phyloP scores from a whole-genome alignment of 73 alveolate genomes.

The Paraurostyla sp. region DNA sequence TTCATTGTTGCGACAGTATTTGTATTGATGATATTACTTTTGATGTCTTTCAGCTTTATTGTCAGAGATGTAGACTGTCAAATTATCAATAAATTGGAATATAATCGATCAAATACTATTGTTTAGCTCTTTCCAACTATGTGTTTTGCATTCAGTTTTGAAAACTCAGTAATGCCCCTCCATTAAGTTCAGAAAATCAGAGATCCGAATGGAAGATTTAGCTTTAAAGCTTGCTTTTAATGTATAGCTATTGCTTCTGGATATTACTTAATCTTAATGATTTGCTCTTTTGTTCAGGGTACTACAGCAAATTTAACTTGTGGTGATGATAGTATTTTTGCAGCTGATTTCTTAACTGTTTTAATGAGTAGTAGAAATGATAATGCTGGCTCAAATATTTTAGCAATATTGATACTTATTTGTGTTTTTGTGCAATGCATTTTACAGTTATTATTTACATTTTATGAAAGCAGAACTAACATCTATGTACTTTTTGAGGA shows the following conservation, averaged over 20 bases:
- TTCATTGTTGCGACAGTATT: neutral
- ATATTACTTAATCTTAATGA: conserved; percentile 15
- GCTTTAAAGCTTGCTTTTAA: conserved; percentile 43
- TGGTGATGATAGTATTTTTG: neutral
- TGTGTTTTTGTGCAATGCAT: conserved; percentile 7
- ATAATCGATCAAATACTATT: too few relatives aligned
- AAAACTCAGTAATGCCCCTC: conserved; percentile 41
- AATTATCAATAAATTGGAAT: too few relatives aligned
- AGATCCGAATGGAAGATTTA: conserved; percentile 31
- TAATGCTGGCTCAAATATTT: neutral
- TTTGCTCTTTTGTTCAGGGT: neutral
- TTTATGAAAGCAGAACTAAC: conserved; percentile 39
- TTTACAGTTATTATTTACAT: conserved; percentile 7
- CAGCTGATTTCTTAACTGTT: conserved; percentile 13
- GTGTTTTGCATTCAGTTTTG: conserved; percentile 52
- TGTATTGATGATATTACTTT: neutral
- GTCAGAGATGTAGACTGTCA: neutral
- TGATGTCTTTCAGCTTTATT: neutral
- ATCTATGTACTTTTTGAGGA: conserved; percentile 26
- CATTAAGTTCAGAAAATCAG: neutral
- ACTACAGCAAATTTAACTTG: neutral
- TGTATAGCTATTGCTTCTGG: conserved; percentile 17
- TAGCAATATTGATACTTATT: neutral
- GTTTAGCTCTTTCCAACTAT: conserved; percentile 41
- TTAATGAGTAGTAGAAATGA: neutral